These are phyloP conservation scores for Ambrosia hybrid DNA, from an alignment of 140 eudicot genomes.

Conservation along the genomic window DNA sequence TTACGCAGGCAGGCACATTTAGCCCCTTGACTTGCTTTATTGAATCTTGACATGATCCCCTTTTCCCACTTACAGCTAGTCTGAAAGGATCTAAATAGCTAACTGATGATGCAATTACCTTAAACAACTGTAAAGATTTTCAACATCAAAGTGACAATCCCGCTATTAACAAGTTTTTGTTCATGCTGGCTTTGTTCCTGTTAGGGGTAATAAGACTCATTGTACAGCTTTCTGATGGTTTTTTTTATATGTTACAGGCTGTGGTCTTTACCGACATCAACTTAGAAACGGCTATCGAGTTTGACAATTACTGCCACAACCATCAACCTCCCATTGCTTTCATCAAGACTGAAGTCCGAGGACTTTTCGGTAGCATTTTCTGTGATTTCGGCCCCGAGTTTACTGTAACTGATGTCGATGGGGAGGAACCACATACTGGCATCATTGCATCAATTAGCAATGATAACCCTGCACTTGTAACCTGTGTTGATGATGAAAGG, in stretches of 20 bases:
- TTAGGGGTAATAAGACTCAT: background rate
- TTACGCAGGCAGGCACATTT: too few species aligned
- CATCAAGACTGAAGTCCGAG: conserved; percentile 86
- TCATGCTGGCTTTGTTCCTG: too few species aligned
- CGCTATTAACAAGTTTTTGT: too few species aligned
- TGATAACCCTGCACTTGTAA: conserved; percentile 76
- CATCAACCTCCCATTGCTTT: conserved; percentile 92
- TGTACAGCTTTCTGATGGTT: background rate
- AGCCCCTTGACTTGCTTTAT: too few species aligned
- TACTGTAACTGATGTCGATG: conserved; percentile 80
- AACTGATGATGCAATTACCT: too few species aligned
- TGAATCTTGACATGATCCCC: too few species aligned
- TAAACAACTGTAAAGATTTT: too few species aligned
- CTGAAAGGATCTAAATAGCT: too few species aligned
- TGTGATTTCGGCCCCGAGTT: conserved; percentile 94
- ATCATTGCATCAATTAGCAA: conserved; percentile 88
- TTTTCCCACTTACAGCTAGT: too few species aligned
- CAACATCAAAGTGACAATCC: too few species aligned
- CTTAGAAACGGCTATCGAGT: conserved; percentile 67
- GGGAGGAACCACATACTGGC: conserved; percentile 92
- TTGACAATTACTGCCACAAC: conserved; percentile 71
- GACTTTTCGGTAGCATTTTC: conserved; percentile 81
- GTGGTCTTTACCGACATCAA: conserved; percentile 77
- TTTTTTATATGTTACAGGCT: conserved; percentile 51
- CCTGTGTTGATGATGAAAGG: conserved; percentile 95